These are phyloP conservation scores for Coniochaeta pulveracea DNA, from an alignment of 2,329 filamentous ascomycete species.

Conservation along the genomic window DNA sequence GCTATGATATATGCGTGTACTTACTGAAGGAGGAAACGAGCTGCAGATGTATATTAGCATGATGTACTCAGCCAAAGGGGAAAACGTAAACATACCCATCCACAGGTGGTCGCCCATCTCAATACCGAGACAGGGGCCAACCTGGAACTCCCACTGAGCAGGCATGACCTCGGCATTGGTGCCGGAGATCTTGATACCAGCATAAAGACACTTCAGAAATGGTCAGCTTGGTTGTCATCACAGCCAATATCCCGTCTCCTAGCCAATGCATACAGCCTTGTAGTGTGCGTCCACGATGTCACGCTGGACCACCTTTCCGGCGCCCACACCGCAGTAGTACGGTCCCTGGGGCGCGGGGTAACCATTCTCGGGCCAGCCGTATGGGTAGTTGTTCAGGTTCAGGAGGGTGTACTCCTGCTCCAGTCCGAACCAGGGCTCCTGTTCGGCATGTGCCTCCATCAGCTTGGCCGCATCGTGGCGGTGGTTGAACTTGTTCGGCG, in stretches of 20 bases:
- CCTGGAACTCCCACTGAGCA: slow-evolving; percentile 92
- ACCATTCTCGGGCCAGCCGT: slow-evolving; percentile 66
- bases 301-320: slow-evolving; percentile 94
- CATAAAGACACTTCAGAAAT: not conserved
- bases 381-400: slow-evolving; percentile 74
- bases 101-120: slow-evolving; percentile 93
- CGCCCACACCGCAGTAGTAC: slow-evolving; percentile 97
- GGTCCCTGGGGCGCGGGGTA: slow-evolving; percentile 88
- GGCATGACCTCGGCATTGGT: slow-evolving; percentile 99
- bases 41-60: no score
- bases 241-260: no score
- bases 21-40: no score
- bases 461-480: slow-evolving; percentile 82
- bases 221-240: no score
- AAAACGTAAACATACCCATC: slow-evolving; percentile 81
- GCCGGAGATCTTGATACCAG: slow-evolving; percentile 74
- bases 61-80: no score
- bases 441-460: slow-evolving; percentile 74
- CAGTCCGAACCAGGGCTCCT: slow-evolving; percentile 50
- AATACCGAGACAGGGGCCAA: slow-evolving; percentile 75
- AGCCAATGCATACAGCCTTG: no score
- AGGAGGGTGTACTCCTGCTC: slow-evolving; percentile 90
- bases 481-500: slow-evolving; percentile 97
- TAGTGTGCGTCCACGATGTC: slow-evolving; percentile 86
- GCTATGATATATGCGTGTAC: no score